These are phyloP conservation scores for Coemansia sp. DNA, from an alignment of 192 early-diverging fungal genomes.

Conservation along the genomic window DNA sequence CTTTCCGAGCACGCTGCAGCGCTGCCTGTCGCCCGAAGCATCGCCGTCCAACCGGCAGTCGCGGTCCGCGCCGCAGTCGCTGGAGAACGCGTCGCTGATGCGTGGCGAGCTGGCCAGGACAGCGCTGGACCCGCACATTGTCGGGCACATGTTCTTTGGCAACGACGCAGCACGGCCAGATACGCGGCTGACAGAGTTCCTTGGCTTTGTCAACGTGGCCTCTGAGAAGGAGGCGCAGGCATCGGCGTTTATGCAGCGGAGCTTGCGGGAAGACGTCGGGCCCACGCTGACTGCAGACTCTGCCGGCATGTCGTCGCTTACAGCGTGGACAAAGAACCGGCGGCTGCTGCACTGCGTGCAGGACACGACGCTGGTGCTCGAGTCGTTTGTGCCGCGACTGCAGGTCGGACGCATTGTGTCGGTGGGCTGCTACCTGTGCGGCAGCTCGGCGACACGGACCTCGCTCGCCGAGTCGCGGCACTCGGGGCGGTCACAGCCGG, in stretches of 20 bases:
- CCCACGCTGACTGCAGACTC: slow-evolving; percentile 36
- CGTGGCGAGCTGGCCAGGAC: not conserved
- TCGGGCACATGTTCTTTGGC: slow-evolving; percentile 35
- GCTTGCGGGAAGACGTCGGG: slow-evolving; percentile 46
- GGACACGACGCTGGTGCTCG: slow-evolving; percentile 39
- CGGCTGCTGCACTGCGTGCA: slow-evolving; percentile 38
- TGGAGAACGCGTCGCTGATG: not conserved
- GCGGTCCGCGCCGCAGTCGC: slow-evolving; percentile 12
- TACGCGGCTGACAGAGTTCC: slow-evolving; percentile 43
- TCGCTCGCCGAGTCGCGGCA: slow-evolving; percentile 2
- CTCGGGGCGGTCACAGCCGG: slow-evolving; percentile 9
- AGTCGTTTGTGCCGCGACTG: slow-evolving; percentile 39
- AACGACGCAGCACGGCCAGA: slow-evolving; percentile 36
- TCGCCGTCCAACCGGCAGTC: not conserved
- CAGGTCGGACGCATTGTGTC: slow-evolving; percentile 28
- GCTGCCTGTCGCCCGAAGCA: not conserved
- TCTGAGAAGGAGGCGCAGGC: slow-evolving; percentile 36
- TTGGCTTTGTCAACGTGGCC: slow-evolving; percentile 33
- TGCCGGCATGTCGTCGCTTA: slow-evolving; percentile 22
- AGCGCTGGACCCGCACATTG: slow-evolving; percentile 25
- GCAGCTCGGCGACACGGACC: slow-evolving; percentile 26
- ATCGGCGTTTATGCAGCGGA: slow-evolving; percentile 42
- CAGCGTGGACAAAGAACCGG: slow-evolving; percentile 38
- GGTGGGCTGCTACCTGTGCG: slow-evolving; percentile 42
- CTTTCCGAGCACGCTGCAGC: not conserved